A percentile compares a stretch with the other conserved stretches of the same genome.
phyloP scores from a whole-genome alignment of 164 flowering plant genomes.

The Echeveria elegans region DNA sequence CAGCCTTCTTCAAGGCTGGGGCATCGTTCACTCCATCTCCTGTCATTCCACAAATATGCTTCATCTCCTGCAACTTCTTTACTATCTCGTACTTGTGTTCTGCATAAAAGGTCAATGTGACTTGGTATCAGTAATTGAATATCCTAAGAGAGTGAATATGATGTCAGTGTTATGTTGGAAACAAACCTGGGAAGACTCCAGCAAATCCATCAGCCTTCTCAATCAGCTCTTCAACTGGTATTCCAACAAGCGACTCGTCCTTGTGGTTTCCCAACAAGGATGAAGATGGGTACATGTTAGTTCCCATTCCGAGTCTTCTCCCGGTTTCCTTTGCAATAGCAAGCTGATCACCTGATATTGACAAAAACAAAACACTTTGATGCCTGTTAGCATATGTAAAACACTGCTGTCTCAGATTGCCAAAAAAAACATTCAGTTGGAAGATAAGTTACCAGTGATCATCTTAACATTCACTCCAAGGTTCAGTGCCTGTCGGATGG shows the following conservation, averaged over 20 bases:
- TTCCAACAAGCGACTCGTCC: conserved; percentile 45
- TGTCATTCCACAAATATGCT: conserved; percentile 81
- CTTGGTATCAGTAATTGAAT: background rate
- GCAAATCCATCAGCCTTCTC: conserved; percentile 80
- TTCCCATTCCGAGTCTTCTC: conserved; percentile 72
- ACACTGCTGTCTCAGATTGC: background rate
- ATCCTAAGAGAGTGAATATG: background rate
- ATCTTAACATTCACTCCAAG: conserved; percentile 10
- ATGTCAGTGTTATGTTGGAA: background rate
- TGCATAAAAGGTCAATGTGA: conserved; percentile 10
- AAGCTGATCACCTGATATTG: conserved; percentile 58
- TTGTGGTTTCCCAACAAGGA: conserved; percentile 56
- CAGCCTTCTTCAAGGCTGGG: conserved; percentile 72
- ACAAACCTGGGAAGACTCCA: conserved; percentile 61
- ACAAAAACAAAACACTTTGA: background rate
- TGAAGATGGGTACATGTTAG: conserved; percentile 74
- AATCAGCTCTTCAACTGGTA: conserved; percentile 68
- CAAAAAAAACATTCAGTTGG: background rate
- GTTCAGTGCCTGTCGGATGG: conserved; percentile 9
- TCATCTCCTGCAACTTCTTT: conserved; percentile 67
- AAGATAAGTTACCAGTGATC: conserved; percentile 7
- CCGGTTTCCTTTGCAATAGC: conserved; percentile 79
- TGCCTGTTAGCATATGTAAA: background rate
- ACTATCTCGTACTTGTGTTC: conserved; percentile 80
- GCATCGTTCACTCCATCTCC: conserved; percentile 86